These are phyloP conservation scores for Leucosporidium scottii DNA, from an alignment of 768 basidiomycete genomes.

Conservation along the genomic window DNA sequence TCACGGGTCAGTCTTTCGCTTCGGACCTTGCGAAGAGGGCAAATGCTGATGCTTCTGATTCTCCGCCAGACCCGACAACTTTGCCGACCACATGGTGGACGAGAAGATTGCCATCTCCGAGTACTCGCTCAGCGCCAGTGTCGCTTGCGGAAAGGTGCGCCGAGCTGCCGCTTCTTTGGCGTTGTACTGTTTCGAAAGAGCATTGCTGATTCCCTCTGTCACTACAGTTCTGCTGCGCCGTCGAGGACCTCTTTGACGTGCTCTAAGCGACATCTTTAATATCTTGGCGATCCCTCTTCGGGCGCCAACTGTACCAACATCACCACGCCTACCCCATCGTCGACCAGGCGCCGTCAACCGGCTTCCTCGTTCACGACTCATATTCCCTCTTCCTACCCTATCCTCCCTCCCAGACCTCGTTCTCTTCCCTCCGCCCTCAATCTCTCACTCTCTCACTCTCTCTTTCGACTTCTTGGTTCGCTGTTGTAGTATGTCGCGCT, in stretches of 20 bases:
- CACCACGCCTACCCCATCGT: too few species aligned
- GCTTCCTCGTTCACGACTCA: too few species aligned
- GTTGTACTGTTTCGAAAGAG: conserved; percentile 14
- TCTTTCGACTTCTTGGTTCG: too few species aligned
- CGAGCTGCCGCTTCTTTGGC: background rate
- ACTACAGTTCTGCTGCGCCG: conserved; percentile 71
- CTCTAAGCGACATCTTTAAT: conserved; percentile 7
- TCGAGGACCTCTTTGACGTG: conserved; percentile 58
- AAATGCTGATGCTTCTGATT: background rate
- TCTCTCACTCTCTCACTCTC: too few species aligned
- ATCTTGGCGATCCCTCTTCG: background rate
- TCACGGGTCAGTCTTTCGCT: conserved; percentile 51
- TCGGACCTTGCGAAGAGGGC: background rate
- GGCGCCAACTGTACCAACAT: too few species aligned
- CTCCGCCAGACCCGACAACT: conserved; percentile 63
- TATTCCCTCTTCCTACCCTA: too few species aligned
- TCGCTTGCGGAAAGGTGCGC: conserved; percentile 92
- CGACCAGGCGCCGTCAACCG: too few species aligned
- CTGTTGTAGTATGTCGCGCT: too few species aligned
- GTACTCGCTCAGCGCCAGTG: conserved; percentile 60
- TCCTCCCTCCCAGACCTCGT: too few species aligned
- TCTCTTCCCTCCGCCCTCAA: too few species aligned
- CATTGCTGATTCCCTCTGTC: background rate
- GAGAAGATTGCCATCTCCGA: conserved; percentile 95
- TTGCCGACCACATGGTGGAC: conserved; percentile 89